Percentiles rank a stretch among this genome's conserved stretches.
phyloP scores from a whole-genome alignment of 129 eudicot species.

The Chrysanthemum makinoi region DNA sequence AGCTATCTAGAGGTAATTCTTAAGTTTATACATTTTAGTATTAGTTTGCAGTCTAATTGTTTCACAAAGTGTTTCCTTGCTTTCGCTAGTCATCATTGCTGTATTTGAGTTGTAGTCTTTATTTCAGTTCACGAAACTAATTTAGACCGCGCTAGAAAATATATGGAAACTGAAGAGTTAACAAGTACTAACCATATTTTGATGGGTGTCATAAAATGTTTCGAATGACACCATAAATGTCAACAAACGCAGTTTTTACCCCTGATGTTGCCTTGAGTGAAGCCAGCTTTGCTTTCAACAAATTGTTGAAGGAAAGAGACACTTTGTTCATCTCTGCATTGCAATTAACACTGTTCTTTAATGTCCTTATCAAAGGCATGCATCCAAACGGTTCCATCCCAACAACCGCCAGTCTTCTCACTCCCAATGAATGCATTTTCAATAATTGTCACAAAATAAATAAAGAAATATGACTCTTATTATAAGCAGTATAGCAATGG shows the following conservation, averaged over 20 bases:
- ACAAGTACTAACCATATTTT: slow-evolving; percentile 39
- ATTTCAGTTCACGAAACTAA: too few species aligned
- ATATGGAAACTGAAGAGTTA: too few species aligned
- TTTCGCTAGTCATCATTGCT: too few species aligned
- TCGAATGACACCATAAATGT: slow-evolving; percentile 38
- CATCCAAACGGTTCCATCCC: slow-evolving; percentile 67
- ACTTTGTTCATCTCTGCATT: slow-evolving; percentile 45
- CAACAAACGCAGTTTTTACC: slow-evolving; percentile 30
- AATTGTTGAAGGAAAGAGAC: slow-evolving; percentile 50
- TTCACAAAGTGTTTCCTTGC: too few species aligned
- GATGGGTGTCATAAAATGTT: slow-evolving; percentile 32
- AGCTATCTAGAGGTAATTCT: too few species aligned
- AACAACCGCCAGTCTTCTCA: slow-evolving; percentile 50
- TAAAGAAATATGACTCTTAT: too few species aligned
- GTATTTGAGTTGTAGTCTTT: too few species aligned
- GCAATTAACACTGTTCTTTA: slow-evolving; percentile 36
- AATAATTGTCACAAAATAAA: not conserved
- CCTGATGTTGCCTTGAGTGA: slow-evolving; percentile 23
- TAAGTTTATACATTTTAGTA: too few species aligned
- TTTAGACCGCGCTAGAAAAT: too few species aligned
- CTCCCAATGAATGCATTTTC: slow-evolving; percentile 51
- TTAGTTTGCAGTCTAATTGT: too few species aligned
- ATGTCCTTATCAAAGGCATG: slow-evolving; percentile 47
- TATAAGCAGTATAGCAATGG: too few species aligned
- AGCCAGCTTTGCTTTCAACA: slow-evolving; percentile 31